phyloP scores from a whole-genome alignment of 768 basidiomycete species.

The Termitomyces sp. region DNA sequence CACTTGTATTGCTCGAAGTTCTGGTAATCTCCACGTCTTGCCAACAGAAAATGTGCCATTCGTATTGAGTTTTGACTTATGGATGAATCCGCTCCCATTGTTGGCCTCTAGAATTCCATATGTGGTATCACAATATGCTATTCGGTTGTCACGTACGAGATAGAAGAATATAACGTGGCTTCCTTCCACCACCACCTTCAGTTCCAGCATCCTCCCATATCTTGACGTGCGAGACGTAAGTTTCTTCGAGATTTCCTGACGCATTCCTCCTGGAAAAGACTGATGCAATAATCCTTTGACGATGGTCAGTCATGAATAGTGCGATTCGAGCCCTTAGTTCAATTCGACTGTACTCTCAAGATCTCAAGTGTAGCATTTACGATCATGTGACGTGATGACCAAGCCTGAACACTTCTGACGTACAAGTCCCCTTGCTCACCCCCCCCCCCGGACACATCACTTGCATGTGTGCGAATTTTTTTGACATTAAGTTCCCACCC shows the following conservation, averaged over 20 bases:
- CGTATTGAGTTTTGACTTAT: constrained; percentile 95
- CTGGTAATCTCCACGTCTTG: constrained; percentile 88
- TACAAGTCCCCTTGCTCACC: no score
- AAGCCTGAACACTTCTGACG: no score
- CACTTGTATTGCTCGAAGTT: constrained; percentile 78
- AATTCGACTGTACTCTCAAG: background rate
- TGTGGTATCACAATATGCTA: constrained; percentile 1
- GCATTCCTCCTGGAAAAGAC: constrained; percentile 75
- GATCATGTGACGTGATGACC: background rate
- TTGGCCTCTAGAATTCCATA: constrained; percentile 41
- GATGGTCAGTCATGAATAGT: constrained; percentile 42
- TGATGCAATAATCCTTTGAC: constrained; percentile 72
- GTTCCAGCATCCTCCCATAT: constrained; percentile 83
- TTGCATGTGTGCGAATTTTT: no score
- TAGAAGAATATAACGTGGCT: constrained; percentile 87
- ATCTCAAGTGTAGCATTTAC: background rate
- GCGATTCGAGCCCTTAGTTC: background rate
- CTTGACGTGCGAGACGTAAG: constrained; percentile 85
- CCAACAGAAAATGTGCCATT: constrained; percentile 96
- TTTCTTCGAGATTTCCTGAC: constrained; percentile 61
- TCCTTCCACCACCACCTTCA: constrained; percentile 66
- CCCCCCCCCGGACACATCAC: no score
- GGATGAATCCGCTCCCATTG: constrained; percentile 67
- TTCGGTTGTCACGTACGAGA: constrained; percentile 60
- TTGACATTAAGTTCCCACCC: no score